Conservation (phyloP, 1,284 basidiomycete species). For the Cutaneotrichosporon cutaneum region DNA sequence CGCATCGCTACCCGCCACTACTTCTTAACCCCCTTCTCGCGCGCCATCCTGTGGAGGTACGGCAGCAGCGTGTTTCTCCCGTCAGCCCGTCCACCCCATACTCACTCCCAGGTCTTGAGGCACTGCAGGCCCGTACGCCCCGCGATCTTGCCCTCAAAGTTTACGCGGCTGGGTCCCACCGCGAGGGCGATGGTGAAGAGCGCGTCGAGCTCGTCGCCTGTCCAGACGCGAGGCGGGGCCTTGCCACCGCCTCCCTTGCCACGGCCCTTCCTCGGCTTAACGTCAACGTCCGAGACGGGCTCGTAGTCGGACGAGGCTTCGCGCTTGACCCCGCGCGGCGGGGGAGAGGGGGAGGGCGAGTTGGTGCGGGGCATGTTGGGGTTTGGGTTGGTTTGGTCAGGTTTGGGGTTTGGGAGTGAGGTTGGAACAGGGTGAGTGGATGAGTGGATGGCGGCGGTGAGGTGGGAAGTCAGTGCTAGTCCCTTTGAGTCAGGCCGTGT, state of each 20-base stretch:
- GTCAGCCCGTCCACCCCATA: constrained; percentile 3
- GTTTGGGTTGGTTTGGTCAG: neutral
- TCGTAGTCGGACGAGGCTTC: neutral
- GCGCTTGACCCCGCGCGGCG: neutral
- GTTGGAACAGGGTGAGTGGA: neutral
- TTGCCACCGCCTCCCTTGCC: neutral
- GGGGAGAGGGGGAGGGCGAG: neutral
- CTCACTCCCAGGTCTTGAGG: constrained; percentile 21
- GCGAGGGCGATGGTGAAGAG: constrained; percentile 11
- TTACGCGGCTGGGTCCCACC: neutral
- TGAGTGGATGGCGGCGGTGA: no score
- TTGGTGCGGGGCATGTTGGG: neutral
- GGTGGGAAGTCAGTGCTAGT: neutral
- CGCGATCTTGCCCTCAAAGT: constrained; percentile 17
- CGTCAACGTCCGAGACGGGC: neutral
- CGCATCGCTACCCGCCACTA: neutral
- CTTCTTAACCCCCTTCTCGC: constrained; percentile 11
- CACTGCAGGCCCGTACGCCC: constrained; percentile 16
- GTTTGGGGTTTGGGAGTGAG: neutral
- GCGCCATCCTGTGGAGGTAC: constrained; percentile 10
- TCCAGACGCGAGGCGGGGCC: constrained; percentile 6
- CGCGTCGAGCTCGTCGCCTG: constrained; percentile 12
- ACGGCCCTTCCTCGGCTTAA: neutral
- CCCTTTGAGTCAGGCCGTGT: no score
- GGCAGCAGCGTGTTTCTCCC: constrained; percentile 14